These are phyloP conservation scores for Zygoascus ofunaensis DNA, from an alignment of 805 yeast species.

Conservation along the genomic window DNA sequence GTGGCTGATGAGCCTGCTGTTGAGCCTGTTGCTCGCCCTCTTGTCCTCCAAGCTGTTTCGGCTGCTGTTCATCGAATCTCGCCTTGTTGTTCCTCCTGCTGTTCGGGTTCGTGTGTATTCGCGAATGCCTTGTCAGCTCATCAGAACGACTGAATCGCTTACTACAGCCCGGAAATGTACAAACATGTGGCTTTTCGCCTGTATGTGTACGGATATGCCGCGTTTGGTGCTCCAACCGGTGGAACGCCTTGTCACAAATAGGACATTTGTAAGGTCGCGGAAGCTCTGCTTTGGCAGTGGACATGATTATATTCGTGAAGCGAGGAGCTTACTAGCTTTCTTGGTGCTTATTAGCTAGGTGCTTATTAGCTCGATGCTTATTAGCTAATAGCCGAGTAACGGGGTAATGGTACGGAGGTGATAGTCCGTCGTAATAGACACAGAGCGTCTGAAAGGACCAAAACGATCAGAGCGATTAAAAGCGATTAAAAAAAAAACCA, in stretches of 20 bases:
- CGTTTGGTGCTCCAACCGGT: constrained; percentile 82
- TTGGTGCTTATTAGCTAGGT: too few species aligned
- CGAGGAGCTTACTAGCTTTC: too few species aligned
- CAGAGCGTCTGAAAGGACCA: too few species aligned
- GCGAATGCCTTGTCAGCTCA: constrained; percentile 75
- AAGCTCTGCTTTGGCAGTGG: constrained; percentile 20
- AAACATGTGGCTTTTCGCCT: constrained; percentile 84
- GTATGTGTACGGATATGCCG: constrained; percentile 89
- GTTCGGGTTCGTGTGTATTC: constrained; percentile 52
- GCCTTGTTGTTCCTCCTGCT: constrained; percentile 24
- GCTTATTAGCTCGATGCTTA: too few species aligned
- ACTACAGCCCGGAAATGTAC: constrained; percentile 75
- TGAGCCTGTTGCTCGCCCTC: constrained; percentile 11
- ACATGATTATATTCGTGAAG: too few species aligned
- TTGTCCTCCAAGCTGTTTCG: constrained; percentile 6
- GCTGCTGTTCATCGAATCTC: constrained; percentile 2
- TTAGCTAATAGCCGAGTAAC: too few species aligned
- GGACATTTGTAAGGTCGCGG: constrained; percentile 77
- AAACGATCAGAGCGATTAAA: too few species aligned
- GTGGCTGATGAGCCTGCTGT: constrained; percentile 4
- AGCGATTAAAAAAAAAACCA: too few species aligned
- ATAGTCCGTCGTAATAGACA: too few species aligned
- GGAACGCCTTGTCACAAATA: constrained; percentile 76
- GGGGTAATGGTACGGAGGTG: too few species aligned
- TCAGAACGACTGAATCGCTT: constrained; percentile 75